A percentile compares a stretch with the other conserved stretches of the same genome.
Conservation (phyloP, 2,329 filamentous ascomycete genomes). For the Dothistroma pini region DNA sequence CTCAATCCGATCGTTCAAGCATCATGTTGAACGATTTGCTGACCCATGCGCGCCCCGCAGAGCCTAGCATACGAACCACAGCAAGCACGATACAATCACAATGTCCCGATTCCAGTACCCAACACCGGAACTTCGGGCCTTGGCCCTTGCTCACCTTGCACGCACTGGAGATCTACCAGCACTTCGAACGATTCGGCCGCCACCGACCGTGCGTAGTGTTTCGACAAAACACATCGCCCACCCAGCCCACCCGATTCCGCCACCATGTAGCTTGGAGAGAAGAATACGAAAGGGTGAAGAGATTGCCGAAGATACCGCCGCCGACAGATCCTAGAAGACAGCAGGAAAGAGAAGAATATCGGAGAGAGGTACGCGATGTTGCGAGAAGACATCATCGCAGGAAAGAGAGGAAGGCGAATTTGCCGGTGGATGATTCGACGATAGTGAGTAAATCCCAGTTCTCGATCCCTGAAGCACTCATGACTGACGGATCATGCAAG, state of each 20-base stretch:
- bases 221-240: neutral
- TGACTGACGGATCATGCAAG: neutral
- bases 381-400: neutral
- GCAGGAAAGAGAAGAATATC: neutral
- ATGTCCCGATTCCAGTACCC: neutral
- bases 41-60: neutral
- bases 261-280: neutral
- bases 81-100: neutral
- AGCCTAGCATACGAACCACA: neutral
- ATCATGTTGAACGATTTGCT: neutral
- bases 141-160: neutral
- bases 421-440: neutral
- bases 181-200: neutral
- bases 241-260: neutral
- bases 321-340: neutral
- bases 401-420: neutral
- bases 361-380: neutral
- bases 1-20: neutral
- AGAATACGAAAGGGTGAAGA: neutral
- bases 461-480: neutral
- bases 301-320: neutral
- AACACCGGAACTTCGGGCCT: neutral
- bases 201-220: neutral
- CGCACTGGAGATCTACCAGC: neutral
- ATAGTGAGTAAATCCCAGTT: neutral